A percentile compares a stretch with the other conserved stretches of the same genome.
phyloP scores from a whole-genome alignment of 768 basidiomycete species.

The Leccinum subgranulosum region DNA sequence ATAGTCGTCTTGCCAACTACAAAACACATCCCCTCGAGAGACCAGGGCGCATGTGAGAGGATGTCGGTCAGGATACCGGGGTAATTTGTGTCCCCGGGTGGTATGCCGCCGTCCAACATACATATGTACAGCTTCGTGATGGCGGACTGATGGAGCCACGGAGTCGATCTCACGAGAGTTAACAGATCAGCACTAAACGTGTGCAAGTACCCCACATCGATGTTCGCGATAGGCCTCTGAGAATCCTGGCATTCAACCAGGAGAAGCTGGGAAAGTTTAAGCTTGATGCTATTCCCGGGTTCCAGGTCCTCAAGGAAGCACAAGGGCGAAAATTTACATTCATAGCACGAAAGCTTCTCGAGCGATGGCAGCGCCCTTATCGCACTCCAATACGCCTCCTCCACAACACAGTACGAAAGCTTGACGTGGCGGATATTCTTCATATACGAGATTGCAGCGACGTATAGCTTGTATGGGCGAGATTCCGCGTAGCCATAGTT shows the following conservation, averaged over 20 bases:
- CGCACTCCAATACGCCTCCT: constrained; percentile 12
- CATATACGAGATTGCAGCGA: constrained; percentile 13
- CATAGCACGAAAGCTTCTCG: constrained; percentile 11
- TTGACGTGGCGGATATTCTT: constrained; percentile 13
- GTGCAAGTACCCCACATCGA: neutral
- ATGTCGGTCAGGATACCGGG: neutral
- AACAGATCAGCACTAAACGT: neutral
- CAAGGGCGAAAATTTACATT: neutral
- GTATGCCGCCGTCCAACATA: too few species aligned
- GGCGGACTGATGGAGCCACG: too few species aligned
- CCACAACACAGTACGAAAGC: constrained; percentile 9
- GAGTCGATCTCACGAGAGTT: too few species aligned
- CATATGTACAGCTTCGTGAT: neutral
- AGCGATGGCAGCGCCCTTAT: constrained; percentile 13
- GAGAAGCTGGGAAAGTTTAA: neutral
- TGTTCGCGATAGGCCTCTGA: neutral
- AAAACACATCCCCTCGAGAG: neutral
- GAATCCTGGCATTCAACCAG: neutral
- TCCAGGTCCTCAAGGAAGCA: neutral
- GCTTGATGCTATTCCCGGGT: neutral
- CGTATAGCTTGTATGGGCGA: neutral
- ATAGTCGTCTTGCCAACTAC: neutral
- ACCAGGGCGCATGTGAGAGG: neutral
- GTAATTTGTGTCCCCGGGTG: too few species aligned
- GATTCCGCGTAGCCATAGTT: neutral